Evolutionary conservation across 2,329 filamentous ascomycete species (phyloP), one percentile per base, ranked within the genome.

Genomic region (Colletotrichum sp.): DNA sequence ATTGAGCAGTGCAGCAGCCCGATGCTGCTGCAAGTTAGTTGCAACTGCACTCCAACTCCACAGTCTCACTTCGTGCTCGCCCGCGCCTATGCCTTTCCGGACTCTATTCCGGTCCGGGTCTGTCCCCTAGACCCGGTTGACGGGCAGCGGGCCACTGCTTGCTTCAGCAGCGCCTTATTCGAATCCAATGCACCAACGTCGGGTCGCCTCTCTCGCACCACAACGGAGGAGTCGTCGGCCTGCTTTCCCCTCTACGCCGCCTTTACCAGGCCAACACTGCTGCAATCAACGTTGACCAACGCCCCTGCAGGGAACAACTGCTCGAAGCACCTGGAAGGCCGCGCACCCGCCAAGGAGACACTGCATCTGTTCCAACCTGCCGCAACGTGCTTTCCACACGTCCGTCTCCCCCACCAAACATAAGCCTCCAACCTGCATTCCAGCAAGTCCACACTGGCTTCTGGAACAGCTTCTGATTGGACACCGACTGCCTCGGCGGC

Each of bases 401-500:
- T 38, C 61, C 31, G 58, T 33, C 27, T 31, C 47, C 70, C 66
- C 66, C 70, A 70, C 70, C 43, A 66, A 55, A 38, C 62, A 66
- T 57, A 73, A 74, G 57, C 72, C 71, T 74, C 63, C 38, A 66
- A 36, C 68, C 15, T 74, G 72, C 72, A 73, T 71, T 58, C 71
- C 33, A 34, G 36, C 62, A 62, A 55, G 70, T 61, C 70, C 67
- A 65, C 67, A 55, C 61, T 36, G 36, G 74, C 74, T 74, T 69
- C 76, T 77, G 75, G 75, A 74, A 77, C 76, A 74, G 64, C 59
- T 65, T 69, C 72, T 81, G 76, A 81, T 82, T 81, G 80, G 80
- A 75, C 55, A 64, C 61, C 69, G 73, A 73, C 75, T 57, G 74
- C 73, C 73, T 78, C 78, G 77, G 78, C 77, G 78, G 75, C 77